A percentile compares a stretch with the other conserved stretches of the same genome.
Evolutionary conservation across 1,139 yeast species (phyloP).

Genomic region (Hyphopichia khmerensis): DNA sequence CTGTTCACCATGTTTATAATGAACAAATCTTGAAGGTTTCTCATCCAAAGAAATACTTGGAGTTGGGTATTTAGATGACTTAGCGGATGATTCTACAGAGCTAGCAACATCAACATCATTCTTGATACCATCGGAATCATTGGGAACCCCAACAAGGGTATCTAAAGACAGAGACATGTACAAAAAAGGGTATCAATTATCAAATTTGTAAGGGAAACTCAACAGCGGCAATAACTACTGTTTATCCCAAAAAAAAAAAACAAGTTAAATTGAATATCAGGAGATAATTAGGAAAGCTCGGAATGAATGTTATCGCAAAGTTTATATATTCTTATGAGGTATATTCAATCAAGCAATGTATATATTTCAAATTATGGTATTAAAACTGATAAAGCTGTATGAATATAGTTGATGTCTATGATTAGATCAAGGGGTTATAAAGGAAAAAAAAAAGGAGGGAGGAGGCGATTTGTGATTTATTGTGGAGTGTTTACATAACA

Average conservation of each 20-base stretch:
- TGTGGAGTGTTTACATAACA: background rate
- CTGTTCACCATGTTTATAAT: conserved; percentile 10
- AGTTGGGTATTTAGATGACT: background rate
- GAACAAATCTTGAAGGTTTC: background rate
- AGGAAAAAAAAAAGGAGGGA: background rate
- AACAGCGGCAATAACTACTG: background rate
- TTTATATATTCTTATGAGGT: too few species aligned
- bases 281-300: too few species aligned
- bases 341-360: too few species aligned
- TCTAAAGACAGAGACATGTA: background rate
- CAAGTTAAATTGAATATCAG: too few species aligned
- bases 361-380: too few species aligned
- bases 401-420: too few species aligned
- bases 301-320: too few species aligned
- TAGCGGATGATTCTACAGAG: background rate
- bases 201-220: too few species aligned
- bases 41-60: background rate
- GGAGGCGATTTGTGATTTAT: background rate
- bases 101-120: background rate
- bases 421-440: background rate
- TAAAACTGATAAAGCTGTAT: too few species aligned
- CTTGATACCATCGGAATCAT: background rate
- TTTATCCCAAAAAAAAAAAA: too few species aligned
- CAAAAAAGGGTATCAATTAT: too few species aligned
- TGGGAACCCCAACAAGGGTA: background rate